These are phyloP conservation scores for Pisolithus marmoratus DNA, from an alignment of 768 basidiomycete genomes.

Conservation along the genomic window DNA sequence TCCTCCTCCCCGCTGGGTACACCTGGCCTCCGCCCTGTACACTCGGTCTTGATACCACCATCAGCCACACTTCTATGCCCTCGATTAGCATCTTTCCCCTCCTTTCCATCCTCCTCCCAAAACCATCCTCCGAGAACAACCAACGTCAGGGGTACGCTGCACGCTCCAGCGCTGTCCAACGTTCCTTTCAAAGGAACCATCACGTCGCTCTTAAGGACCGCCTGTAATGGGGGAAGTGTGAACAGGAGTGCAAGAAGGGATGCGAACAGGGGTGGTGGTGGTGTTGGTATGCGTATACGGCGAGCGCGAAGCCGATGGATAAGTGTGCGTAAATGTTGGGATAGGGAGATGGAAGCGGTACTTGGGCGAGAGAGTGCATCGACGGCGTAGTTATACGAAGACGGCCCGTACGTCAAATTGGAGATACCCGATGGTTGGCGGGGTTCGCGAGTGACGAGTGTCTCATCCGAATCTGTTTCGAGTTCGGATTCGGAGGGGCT, in stretches of 20 bases:
- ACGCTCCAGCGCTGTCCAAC: conserved; percentile 60
- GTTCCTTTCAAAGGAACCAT: conserved; percentile 66
- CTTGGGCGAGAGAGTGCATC: neutral
- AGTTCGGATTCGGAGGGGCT: conserved; percentile 16
- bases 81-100: neutral
- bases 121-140: conserved; percentile 94
- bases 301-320: too few species aligned
- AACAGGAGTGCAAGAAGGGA: conserved; percentile 70
- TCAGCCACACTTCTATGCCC: neutral
- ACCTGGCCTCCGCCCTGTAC: too few species aligned
- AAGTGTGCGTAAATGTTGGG: too few species aligned
- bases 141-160: conserved; percentile 83
- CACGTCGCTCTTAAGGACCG: conserved; percentile 51
- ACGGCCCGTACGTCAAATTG: neutral
- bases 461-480: conserved; percentile 17
- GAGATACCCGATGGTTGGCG: conserved; percentile 30
- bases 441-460: neutral
- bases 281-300: conserved; percentile 25
- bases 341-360: too few species aligned
- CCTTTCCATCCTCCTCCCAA: conserved; percentile 35
- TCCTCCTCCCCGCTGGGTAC: too few species aligned
- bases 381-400: neutral
- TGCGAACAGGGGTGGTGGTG: conserved; percentile 84
- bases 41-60: neutral
- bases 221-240: conserved; percentile 74